A percentile compares a stretch with the other conserved stretches of the same genome.
These are phyloP conservation scores for Barnettozyma sucrosica DNA, from an alignment of 805 yeast species.

Conservation along the genomic window DNA sequence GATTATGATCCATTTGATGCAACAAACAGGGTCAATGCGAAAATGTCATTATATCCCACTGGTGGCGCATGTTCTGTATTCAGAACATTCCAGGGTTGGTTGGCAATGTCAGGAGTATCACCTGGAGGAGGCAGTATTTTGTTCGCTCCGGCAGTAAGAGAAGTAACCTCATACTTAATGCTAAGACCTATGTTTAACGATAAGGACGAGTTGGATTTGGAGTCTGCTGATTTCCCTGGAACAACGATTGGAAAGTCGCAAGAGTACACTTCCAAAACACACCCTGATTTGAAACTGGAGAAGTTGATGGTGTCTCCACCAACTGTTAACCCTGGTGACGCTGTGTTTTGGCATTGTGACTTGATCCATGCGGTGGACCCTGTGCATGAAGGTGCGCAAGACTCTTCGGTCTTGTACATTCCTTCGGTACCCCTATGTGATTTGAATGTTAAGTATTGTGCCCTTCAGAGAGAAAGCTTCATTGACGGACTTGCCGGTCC, in stretches of 20 bases:
- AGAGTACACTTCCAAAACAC: constrained; percentile 25
- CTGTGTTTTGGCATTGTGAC: constrained; percentile 41
- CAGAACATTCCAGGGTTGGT: constrained; percentile 42
- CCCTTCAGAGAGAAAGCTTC: constrained; percentile 18
- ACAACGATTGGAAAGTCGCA: constrained; percentile 34
- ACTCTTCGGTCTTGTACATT: constrained; percentile 34
- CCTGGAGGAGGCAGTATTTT: constrained; percentile 36
- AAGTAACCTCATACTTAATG: constrained; percentile 34
- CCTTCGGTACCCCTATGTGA: constrained; percentile 29
- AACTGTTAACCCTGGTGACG: constrained; percentile 36
- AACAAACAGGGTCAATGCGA: constrained; percentile 26
- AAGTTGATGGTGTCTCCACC: constrained; percentile 36
- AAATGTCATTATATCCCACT: constrained; percentile 29
- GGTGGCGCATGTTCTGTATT: constrained; percentile 29
- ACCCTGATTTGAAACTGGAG: constrained; percentile 23
- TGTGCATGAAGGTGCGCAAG: constrained; percentile 28
- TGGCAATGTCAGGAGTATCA: constrained; percentile 31
- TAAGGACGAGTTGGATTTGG: constrained; percentile 28
- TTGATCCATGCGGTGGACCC: constrained; percentile 36
- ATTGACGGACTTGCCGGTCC: constrained; percentile 16
- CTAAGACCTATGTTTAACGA: constrained; percentile 36
- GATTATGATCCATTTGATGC: constrained; percentile 36
- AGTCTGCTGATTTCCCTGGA: constrained; percentile 34
- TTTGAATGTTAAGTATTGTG: constrained; percentile 14
- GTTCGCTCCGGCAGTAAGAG: constrained; percentile 32